Evolutionary conservation across 805 yeast species (phyloP).

Genomic region (Dipodascus albidus): DNA sequence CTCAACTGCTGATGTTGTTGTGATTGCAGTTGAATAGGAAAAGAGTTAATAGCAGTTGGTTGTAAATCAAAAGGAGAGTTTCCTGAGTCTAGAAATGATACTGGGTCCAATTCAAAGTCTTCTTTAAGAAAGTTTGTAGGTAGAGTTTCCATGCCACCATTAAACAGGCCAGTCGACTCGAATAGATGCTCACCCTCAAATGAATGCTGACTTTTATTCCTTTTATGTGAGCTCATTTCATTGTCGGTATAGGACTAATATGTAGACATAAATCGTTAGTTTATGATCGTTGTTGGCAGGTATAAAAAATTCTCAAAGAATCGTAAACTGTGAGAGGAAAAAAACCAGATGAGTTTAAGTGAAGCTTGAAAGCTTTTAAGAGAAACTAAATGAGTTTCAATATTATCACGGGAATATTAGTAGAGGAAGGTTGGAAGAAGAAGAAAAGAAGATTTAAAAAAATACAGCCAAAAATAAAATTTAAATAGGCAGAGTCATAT

Average conservation of each 20-base stretch:
- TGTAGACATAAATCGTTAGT: too few species aligned
- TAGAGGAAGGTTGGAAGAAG: neutral
- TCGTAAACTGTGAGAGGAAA: neutral
- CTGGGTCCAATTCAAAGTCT: neutral
- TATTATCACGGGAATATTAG: neutral
- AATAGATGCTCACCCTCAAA: neutral
- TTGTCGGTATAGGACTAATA: too few species aligned
- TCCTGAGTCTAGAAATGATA: neutral
- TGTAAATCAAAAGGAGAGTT: neutral
- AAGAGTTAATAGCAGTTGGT: neutral
- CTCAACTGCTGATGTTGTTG: neutral
- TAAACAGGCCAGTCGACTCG: neutral
- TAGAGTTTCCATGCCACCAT: neutral
- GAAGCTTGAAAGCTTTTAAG: too few species aligned
- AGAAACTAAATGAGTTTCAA: neutral
- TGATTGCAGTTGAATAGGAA: neutral
- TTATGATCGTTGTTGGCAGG: too few species aligned
- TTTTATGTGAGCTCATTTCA: slow-evolving; percentile 1
- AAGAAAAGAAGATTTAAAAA: neutral
- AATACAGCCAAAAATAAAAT: neutral
- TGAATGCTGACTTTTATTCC: neutral
- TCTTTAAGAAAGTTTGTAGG: neutral
- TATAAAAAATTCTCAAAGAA: neutral
- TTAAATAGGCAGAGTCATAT: neutral
- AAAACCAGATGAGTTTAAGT: neutral